Conservation (phyloP, 108 stramenopile species). For the Cyclostephanos tholiformis region DNA sequence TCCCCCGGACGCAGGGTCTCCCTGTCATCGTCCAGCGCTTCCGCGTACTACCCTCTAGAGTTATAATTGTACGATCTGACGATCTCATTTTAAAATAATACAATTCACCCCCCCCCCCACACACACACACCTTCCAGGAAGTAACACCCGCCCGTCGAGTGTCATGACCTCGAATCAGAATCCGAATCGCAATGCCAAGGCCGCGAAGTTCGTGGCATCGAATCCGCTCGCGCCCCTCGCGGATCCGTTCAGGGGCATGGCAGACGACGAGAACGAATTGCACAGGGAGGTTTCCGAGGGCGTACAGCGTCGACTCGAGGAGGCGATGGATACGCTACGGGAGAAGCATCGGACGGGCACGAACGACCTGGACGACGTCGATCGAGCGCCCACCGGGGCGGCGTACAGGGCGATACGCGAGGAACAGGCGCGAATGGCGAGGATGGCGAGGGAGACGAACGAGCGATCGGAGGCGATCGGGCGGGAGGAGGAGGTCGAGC, state of each 20-base stretch:
- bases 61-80: too few relatives aligned
- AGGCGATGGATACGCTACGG: conserved; percentile 66
- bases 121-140: too few relatives aligned
- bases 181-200: conserved; percentile 45
- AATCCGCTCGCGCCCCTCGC: conserved; percentile 82
- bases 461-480: conserved; percentile 24
- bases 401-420: conserved; percentile 51
- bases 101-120: too few relatives aligned
- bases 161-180: too few relatives aligned
- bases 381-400: conserved; percentile 60
- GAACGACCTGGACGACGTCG: conserved; percentile 60
- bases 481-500: conserved; percentile 33
- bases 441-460: background rate
- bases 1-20: too few relatives aligned
- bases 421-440: conserved; percentile 45
- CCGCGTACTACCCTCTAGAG: too few relatives aligned
- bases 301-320: conserved; percentile 68
- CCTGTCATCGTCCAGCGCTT: too few relatives aligned
- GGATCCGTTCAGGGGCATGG: conserved; percentile 62
- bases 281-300: conserved; percentile 66
- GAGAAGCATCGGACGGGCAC: conserved; percentile 52
- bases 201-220: conserved; percentile 79
- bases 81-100: too few relatives aligned
- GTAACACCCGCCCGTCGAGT: too few relatives aligned
- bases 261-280: conserved; percentile 61